Conservation (phyloP, 306 rosid species). For the Carpinus fangiana region DNA sequence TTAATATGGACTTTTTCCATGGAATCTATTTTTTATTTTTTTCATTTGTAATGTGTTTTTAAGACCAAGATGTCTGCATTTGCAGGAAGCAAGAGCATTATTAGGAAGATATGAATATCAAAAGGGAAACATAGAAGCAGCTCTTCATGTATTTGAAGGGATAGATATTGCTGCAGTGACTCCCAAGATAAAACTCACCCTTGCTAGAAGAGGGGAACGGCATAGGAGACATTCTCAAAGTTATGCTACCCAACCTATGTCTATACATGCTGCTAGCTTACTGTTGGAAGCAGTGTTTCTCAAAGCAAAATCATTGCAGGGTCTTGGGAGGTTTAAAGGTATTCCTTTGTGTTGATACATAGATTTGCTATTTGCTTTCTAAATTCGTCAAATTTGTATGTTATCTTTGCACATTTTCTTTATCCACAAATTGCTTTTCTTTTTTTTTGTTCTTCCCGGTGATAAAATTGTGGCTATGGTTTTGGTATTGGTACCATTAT, state of each 20-base stretch:
- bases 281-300: constrained; percentile 81
- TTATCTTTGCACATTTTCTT: constrained; percentile 16
- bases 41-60: constrained; percentile 15
- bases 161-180: constrained; percentile 65
- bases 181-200: constrained; percentile 67
- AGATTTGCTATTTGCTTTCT: constrained; percentile 23
- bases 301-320: constrained; percentile 77
- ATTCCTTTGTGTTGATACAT: constrained; percentile 22
- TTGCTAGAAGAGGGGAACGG: constrained; percentile 55
- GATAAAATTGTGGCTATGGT: constrained; percentile 2
- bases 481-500: not conserved
- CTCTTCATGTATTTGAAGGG: constrained; percentile 86
- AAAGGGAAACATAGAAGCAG: constrained; percentile 90
- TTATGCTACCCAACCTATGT: constrained; percentile 53
- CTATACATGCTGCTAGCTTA: constrained; percentile 72
- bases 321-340: constrained; percentile 82
- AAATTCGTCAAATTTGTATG: not conserved
- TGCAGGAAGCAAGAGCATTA: constrained; percentile 95
- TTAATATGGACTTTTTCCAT: not conserved
- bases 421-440: not conserved
- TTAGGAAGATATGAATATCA: constrained; percentile 91
- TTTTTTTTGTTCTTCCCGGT: not conserved
- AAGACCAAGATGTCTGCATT: constrained; percentile 23
- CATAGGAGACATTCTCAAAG: constrained; percentile 56
- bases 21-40: constrained; percentile 1